These are phyloP conservation scores for Venturia effusa DNA, from an alignment of 2,329 filamentous ascomycete genomes.

Conservation along the genomic window DNA sequence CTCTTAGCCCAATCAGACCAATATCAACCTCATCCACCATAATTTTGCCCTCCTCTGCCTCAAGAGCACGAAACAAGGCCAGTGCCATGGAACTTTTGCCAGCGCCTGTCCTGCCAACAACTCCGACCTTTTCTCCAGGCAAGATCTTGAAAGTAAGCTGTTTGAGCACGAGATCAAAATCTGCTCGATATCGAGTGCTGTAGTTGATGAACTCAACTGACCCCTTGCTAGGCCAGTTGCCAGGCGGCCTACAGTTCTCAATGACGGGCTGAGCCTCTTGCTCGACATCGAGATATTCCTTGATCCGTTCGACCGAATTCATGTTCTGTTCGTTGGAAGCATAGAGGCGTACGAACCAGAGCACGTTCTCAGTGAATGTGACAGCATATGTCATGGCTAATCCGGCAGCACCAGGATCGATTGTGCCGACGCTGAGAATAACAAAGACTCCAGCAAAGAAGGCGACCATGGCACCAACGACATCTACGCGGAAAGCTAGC, in stretches of 20 bases:
- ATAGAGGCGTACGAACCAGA: conserved; percentile 93
- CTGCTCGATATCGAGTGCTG: conserved; percentile 76
- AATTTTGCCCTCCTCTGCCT: conserved; percentile 83
- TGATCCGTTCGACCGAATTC: conserved; percentile 96
- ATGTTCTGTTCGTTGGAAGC: conserved; percentile 97
- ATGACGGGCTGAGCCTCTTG: conserved; percentile 77
- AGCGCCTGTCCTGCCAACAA: conserved; percentile 89
- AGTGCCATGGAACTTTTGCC: conserved; percentile 93
- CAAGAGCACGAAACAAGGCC: conserved; percentile 84
- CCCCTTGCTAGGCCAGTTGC: conserved; percentile 77
- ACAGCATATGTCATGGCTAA: conserved; percentile 92
- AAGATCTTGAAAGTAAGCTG: conserved; percentile 78
- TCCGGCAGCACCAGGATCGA: conserved; percentile 86
- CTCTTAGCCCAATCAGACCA: conserved; percentile 78
- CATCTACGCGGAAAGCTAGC: conserved; percentile 85
- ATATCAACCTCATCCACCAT: conserved; percentile 88
- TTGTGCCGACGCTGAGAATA: conserved; percentile 66
- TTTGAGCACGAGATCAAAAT: conserved; percentile 78
- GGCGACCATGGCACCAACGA: conserved; percentile 79
- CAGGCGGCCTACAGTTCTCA: conserved; percentile 63
- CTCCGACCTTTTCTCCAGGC: conserved; percentile 84
- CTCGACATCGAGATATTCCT: conserved; percentile 93
- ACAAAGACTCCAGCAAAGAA: conserved; percentile 94
- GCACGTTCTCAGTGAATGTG: conserved; percentile 89
- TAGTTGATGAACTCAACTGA: conserved; percentile 82